phyloP scores from a whole-genome alignment of 202 grass and related monocot species.

The Carex sylvatica region DNA sequence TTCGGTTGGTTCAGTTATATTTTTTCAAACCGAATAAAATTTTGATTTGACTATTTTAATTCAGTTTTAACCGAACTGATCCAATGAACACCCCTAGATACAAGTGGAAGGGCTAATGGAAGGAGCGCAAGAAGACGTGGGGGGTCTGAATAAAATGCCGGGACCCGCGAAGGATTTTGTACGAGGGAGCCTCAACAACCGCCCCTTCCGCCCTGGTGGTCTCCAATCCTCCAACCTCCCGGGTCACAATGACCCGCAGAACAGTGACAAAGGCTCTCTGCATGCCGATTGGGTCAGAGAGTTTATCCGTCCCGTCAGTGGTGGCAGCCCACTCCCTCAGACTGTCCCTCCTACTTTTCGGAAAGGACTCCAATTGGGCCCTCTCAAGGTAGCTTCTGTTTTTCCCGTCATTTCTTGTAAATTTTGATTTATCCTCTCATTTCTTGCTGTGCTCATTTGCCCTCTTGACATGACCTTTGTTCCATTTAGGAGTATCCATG shows the following conservation, averaged over 20 bases:
- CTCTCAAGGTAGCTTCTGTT: conserved; percentile 57
- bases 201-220: conserved; percentile 74
- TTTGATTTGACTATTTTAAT: too few relatives aligned
- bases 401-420: background rate
- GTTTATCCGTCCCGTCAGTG: conserved; percentile 34
- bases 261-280: conserved; percentile 35
- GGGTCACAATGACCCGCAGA: background rate
- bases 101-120: conserved; percentile 65
- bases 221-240: conserved; percentile 24
- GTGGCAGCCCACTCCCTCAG: conserved; percentile 36
- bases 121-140: conserved; percentile 32
- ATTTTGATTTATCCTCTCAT: conserved; percentile 10
- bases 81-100: conserved; percentile 32
- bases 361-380: conserved; percentile 68
- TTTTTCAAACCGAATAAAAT: too few relatives aligned
- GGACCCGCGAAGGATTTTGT: conserved; percentile 80
- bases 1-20: too few relatives aligned
- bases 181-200: conserved; percentile 74
- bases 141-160: conserved; percentile 48
- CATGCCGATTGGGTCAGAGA: conserved; percentile 68
- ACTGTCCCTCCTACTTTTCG: conserved; percentile 63
- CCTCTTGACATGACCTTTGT: background rate
- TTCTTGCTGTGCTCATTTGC: background rate
- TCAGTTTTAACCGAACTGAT: too few relatives aligned
- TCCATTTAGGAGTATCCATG: conserved; percentile 59